Base-by-base conservation (phyloP, 2,329 filamentous ascomycete species). In the Epichloe typhina region DNA sequence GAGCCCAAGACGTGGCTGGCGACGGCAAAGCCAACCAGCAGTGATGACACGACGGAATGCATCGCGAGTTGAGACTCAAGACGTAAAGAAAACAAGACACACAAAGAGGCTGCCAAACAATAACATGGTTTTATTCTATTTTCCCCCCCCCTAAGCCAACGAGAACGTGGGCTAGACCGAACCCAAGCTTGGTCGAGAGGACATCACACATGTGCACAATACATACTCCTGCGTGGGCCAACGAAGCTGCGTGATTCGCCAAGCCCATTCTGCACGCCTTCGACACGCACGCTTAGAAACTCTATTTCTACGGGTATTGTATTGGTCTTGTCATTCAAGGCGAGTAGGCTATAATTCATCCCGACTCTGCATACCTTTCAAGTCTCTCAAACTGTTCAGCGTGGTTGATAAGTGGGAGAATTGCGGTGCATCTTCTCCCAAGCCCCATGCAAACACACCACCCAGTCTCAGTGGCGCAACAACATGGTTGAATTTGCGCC, bases 401-500 rank as follows among this genome's bases (percentile, higher is more conserved):
- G 65, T 69, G 4, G 68, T 68, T 36, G 55, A 55, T 11, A 76
- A 61, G 50, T 71, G 71, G 19, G 60, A 56, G 52, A 71, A 77
- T 3, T 58, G 50, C 1, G 70, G 68, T 2, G 70, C 74, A 52
- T 88, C 84, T 65, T 88, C 83, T 2, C 82, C 84, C 52, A 88
- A 59, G 19, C 81, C 83, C 84, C 84, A 88, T 0, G 84, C 83
- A 73, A 88, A 87, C 4, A 86, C 78, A 15, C 86, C 85, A 1
- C 84, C 84, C 0, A 88, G 63, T 1, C 68, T 64, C 60, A 75
- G 73, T 35, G 69, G 69, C 33, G 71, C 66, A 3, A 86, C 71
- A 37, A 89, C 73, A 4, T 74, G 62, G 3, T 72, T 66, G 52
- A 87, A 79, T 67, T 89, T 89, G 51, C 69, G 68, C 12, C 63